phyloP scores from a whole-genome alignment of 2,329 filamentous ascomycete genomes.

The Sporothrix protearum region DNA sequence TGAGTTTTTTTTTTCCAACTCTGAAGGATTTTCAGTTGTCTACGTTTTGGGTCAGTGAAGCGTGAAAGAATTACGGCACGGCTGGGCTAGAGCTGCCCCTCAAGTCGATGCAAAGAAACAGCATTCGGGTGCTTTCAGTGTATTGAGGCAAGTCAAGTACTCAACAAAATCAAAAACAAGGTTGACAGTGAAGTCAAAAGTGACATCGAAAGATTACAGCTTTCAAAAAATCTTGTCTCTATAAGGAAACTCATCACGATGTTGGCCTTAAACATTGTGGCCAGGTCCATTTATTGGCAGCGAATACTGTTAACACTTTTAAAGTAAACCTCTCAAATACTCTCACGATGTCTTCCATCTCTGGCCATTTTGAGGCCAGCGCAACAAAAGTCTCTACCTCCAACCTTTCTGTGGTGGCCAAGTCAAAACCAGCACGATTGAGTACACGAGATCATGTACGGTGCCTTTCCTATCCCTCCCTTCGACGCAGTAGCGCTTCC shows the following conservation, averaged over 20 bases:
- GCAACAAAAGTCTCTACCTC: neutral
- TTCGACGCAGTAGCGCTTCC: too few species aligned
- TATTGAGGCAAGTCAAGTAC: too few species aligned
- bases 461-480: neutral
- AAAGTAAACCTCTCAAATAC: neutral
- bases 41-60: neutral
- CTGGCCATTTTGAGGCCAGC: too few species aligned
- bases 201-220: neutral
- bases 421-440: neutral
- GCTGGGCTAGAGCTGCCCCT: slow-evolving; percentile 3
- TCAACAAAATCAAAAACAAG: too few species aligned
- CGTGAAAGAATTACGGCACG: neutral
- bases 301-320: neutral
- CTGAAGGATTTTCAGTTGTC: neutral
- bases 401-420: neutral
- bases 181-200: too few species aligned
- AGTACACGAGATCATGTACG: neutral
- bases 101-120: neutral
- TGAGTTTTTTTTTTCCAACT: neutral
- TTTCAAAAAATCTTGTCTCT: neutral
- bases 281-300: neutral
- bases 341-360: too few species aligned
- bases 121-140: too few species aligned
- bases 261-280: neutral
- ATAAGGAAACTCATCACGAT: neutral